Evolutionary conservation across 2,329 filamentous ascomycete genomes (phyloP).

Genomic region (Diaporthe velutina): DNA sequence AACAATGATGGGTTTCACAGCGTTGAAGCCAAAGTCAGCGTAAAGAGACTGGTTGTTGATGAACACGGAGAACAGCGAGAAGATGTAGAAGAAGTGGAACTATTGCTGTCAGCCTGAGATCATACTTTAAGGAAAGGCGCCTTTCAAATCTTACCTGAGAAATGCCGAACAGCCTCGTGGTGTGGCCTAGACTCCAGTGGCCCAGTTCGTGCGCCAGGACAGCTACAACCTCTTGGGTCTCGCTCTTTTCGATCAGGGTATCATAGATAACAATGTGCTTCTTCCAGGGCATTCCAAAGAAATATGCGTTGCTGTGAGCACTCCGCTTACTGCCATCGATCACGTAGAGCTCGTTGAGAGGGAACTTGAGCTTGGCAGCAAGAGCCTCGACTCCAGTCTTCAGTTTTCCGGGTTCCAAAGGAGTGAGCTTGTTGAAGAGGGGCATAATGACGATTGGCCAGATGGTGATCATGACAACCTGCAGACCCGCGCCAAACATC

Average conservation of each 20-base stretch:
- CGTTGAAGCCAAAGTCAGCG: conserved; percentile 88
- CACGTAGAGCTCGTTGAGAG: conserved; percentile 91
- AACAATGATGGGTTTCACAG: conserved; percentile 90
- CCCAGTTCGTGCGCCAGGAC: conserved; percentile 96
- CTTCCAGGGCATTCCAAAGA: conserved; percentile 98
- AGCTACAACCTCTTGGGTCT: conserved; percentile 91
- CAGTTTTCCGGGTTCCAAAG: conserved; percentile 86
- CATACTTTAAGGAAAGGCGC: neutral
- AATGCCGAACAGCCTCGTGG: conserved; percentile 89
- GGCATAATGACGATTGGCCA: conserved; percentile 96
- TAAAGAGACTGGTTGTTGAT: conserved; percentile 96
- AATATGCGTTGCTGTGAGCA: conserved; percentile 92
- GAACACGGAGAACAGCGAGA: conserved; percentile 95
- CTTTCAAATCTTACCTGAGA: conserved; percentile 72
- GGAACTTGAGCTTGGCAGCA: conserved; percentile 88
- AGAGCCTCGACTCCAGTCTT: conserved; percentile 90
- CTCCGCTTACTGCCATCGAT: conserved; percentile 93
- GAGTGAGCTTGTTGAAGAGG: conserved; percentile 97
- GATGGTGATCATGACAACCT: conserved; percentile 95
- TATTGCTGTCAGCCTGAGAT: conserved; percentile 56
- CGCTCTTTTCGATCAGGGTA: conserved; percentile 95
- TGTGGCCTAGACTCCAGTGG: conserved; percentile 97
- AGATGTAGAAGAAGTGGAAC: conserved; percentile 96
- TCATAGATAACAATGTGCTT: conserved; percentile 99
- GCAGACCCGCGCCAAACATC: conserved; percentile 89